phyloP scores from a whole-genome alignment of 164 flowering plant species.

The Stephania cephalantha region DNA sequence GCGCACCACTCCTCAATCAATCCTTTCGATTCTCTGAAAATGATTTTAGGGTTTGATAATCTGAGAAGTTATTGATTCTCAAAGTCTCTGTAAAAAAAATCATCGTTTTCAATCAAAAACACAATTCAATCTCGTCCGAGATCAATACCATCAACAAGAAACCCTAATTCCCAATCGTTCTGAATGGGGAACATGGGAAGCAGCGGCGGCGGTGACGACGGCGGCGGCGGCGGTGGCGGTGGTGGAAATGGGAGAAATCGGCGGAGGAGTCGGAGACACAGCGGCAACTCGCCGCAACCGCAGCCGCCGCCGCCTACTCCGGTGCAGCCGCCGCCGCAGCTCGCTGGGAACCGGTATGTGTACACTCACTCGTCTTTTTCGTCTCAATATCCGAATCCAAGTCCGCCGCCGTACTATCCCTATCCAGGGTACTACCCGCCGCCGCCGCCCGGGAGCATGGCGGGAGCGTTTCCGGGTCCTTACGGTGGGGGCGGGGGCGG shows the following conservation, averaged over 20 bases:
- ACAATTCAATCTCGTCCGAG: no score
- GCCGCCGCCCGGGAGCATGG: slow-evolving; percentile 35
- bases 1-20: neutral
- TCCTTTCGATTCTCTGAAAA: no score
- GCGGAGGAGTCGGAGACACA: slow-evolving; percentile 42
- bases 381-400: slow-evolving; percentile 50
- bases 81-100: no score
- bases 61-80: no score
- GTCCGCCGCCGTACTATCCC: slow-evolving; percentile 50
- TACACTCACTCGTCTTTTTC: slow-evolving; percentile 85
- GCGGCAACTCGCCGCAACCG: slow-evolving; percentile 43
- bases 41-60: no score
- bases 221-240: slow-evolving; percentile 10
- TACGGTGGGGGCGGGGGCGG: slow-evolving; percentile 43
- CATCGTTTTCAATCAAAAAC: no score
- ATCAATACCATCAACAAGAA: no score
- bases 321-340: slow-evolving; percentile 36
- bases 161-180: no score
- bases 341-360: slow-evolving; percentile 49
- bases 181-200: slow-evolving; percentile 69
- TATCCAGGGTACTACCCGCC: slow-evolving; percentile 62
- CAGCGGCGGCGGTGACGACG: slow-evolving; percentile 19
- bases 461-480: slow-evolving; percentile 59
- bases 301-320: slow-evolving; percentile 38
- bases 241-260: slow-evolving; percentile 32